phyloP scores from a whole-genome alignment of 1,139 yeast genomes.

The Blastobotrys serpentis region DNA sequence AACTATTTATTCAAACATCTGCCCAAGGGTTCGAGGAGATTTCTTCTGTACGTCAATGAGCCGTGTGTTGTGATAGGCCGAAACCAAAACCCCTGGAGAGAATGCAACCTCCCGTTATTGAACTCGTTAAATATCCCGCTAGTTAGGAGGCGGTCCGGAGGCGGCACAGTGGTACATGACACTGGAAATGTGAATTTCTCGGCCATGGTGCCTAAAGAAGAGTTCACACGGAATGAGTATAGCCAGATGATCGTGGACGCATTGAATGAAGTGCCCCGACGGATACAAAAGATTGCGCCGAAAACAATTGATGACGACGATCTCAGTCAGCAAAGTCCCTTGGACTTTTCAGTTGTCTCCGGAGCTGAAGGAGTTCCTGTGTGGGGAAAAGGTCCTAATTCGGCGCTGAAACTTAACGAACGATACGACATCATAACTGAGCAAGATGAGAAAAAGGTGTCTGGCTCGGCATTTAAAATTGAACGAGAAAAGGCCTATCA shows the following conservation, averaged over 20 bases:
- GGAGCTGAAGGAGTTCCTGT: conserved; percentile 14
- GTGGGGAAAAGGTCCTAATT: conserved; percentile 33
- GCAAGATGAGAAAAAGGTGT: conserved; percentile 54
- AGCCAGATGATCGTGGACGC: conserved; percentile 54
- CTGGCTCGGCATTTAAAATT: conserved; percentile 90
- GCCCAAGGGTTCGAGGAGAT: conserved; percentile 48
- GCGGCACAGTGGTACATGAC: conserved; percentile 97
- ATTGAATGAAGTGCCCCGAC: conserved; percentile 42
- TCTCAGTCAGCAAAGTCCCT: neutral
- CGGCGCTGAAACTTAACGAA: conserved; percentile 51
- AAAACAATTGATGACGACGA: neutral
- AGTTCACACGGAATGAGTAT: conserved; percentile 64
- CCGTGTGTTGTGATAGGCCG: conserved; percentile 95
- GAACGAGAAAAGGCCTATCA: conserved; percentile 84
- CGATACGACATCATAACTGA: conserved; percentile 75
- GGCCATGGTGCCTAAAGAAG: conserved; percentile 66
- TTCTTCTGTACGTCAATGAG: conserved; percentile 70
- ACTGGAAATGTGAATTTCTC: conserved; percentile 87
- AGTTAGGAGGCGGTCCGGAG: conserved; percentile 82
- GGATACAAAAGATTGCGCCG: conserved; percentile 14
- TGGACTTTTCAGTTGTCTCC: conserved; percentile 1
- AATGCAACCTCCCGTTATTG: conserved; percentile 65
- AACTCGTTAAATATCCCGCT: conserved; percentile 59
- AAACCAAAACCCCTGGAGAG: conserved; percentile 94
- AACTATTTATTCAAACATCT: conserved; percentile 68